Conservation (phyloP, 2,329 filamentous ascomycete genomes). For the Hortaea sp. region DNA sequence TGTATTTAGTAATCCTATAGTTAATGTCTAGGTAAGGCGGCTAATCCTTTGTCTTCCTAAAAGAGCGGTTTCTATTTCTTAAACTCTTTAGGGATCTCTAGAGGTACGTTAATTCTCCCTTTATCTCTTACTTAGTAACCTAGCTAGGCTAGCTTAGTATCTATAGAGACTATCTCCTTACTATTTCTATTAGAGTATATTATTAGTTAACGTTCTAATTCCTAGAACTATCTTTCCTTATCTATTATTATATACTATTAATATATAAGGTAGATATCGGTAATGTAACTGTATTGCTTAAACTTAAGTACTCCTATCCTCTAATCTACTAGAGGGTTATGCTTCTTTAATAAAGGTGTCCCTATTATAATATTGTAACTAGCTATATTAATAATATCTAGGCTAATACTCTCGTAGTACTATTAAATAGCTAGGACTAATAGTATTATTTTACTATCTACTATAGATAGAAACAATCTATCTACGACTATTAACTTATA, state of each 20-base stretch:
- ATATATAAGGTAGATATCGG: conserved; percentile 1
- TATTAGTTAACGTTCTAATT: not conserved
- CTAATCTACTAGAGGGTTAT: conserved; percentile 8
- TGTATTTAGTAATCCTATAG: conserved; percentile 9
- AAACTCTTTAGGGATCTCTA: conserved; percentile 7
- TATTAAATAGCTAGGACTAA: conserved; percentile 5
- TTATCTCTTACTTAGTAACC: conserved; percentile 1
- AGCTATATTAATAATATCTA: conserved; percentile 9
- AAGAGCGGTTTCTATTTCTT: conserved; percentile 8
- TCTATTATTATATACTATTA: conserved; percentile 5
- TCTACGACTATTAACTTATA: conserved; percentile 8
- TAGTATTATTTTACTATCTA: conserved; percentile 7
- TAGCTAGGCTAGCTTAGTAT: conserved; percentile 1
- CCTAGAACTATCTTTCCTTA: conserved; percentile 7
- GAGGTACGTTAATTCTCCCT: not conserved
- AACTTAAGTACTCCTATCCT: conserved; percentile 9
- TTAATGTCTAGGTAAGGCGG: conserved; percentile 8
- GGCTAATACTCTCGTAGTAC: conserved; percentile 6
- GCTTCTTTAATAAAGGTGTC: conserved; percentile 7
- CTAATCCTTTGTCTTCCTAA: conserved; percentile 7
- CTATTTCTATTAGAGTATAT: not conserved
- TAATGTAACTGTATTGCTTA: conserved; percentile 4
- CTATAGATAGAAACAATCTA: conserved; percentile 5
- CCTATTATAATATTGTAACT: conserved; percentile 8
- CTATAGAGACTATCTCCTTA: not conserved